Evolutionary conservation across 139 green algal species (phyloP).

Genomic region (Spirogloea muscicola): DNA sequence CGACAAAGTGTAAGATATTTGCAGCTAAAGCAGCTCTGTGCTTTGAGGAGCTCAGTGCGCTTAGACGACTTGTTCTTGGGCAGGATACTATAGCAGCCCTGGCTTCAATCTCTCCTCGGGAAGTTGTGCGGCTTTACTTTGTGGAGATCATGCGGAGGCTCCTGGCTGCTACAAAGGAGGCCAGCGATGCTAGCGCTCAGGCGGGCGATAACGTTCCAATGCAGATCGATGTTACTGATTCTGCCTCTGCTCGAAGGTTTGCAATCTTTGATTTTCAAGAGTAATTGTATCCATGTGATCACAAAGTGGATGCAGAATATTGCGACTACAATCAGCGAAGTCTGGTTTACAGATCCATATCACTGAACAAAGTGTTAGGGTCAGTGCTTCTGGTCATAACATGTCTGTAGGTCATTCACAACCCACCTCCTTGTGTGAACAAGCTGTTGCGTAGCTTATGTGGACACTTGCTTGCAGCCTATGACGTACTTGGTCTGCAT

Average conservation of each 20-base stretch:
- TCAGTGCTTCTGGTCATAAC: not conserved
- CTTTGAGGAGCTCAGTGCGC: no score
- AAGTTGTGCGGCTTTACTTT: conserved; percentile 63
- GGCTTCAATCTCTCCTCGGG: conserved; percentile 55
- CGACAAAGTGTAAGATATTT: no score
- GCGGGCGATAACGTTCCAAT: no score
- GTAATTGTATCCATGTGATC: not conserved
- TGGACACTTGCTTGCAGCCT: no score
- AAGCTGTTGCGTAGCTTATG: not conserved
- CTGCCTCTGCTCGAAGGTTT: not conserved
- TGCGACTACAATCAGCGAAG: not conserved
- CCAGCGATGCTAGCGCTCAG: conserved; percentile 3
- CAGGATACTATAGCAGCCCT: conserved; percentile 64
- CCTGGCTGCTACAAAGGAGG: conserved; percentile 51
- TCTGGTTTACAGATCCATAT: not conserved
- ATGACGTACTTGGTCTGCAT: no score
- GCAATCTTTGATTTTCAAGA: not conserved
- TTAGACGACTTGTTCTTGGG: no score
- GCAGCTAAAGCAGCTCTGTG: no score
- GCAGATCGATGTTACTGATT: not conserved
- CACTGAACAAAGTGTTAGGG: not conserved
- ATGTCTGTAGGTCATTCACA: not conserved
- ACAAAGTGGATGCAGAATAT: not conserved
- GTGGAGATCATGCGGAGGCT: conserved; percentile 65
- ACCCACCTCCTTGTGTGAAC: not conserved